Conservation (phyloP, 306 rosid genomes). For the Morella rubra region DNA sequence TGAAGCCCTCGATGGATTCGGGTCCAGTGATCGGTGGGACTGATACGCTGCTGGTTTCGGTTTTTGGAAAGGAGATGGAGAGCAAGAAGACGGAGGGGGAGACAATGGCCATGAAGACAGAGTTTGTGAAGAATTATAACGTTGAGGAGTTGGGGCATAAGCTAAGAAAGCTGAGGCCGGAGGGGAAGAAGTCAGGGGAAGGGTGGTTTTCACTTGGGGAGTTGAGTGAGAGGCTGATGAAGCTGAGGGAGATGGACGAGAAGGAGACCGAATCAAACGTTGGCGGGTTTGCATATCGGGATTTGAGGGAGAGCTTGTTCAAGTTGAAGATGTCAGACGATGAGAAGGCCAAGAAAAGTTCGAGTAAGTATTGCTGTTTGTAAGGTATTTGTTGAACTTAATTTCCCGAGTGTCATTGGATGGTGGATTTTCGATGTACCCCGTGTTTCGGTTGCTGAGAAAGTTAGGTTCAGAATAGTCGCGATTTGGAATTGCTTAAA, state of each 20-base stretch:
- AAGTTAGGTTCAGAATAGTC: background rate
- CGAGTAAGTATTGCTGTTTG: background rate
- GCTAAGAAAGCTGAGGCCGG: slow-evolving; percentile 64
- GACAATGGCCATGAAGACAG: slow-evolving; percentile 20
- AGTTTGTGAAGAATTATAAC: slow-evolving; percentile 39
- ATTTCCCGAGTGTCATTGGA: background rate
- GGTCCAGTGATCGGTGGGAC: slow-evolving; percentile 35
- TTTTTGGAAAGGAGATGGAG: slow-evolving; percentile 44
- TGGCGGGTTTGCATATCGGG: accelerated
- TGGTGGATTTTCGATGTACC: background rate
- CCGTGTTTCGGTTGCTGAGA: background rate
- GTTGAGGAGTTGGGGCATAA: slow-evolving; percentile 49
- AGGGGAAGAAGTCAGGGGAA: slow-evolving; percentile 24
- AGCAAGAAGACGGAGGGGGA: slow-evolving; percentile 15
- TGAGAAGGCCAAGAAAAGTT: background rate
- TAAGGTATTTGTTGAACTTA: background rate
- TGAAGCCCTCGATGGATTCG: slow-evolving; percentile 12
- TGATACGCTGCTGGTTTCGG: slow-evolving; percentile 20
- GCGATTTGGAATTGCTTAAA: background rate
- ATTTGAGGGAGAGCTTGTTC: background rate
- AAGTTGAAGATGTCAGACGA: background rate
- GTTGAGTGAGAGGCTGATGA: slow-evolving; percentile 63
- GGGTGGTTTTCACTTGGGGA: slow-evolving; percentile 62
- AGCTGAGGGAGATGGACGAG: slow-evolving; percentile 58
- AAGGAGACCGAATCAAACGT: slow-evolving; percentile 7